Percentiles rank a stretch among this genome's conserved stretches.
Evolutionary conservation across 768 basidiomycete species (phyloP).

Genomic region (Termitomyces heimii): DNA sequence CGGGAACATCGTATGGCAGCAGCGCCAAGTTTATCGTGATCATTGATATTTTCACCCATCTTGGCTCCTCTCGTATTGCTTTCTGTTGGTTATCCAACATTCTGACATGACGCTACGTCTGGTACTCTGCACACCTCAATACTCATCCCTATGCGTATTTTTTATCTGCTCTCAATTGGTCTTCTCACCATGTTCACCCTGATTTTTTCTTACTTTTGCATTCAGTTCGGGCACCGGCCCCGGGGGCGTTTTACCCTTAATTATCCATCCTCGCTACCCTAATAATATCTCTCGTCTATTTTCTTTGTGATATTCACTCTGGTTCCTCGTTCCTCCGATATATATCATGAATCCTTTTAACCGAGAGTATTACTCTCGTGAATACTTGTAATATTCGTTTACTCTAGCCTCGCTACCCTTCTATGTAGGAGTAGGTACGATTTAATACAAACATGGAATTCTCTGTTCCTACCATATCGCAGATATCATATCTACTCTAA

Average conservation of each 20-base stretch:
- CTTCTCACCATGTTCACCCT: slow-evolving; percentile 7
- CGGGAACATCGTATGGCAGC: slow-evolving; percentile 43
- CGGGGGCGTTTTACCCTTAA: slow-evolving; percentile 17
- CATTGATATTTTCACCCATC: slow-evolving; percentile 8
- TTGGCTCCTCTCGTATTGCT: slow-evolving; percentile 17
- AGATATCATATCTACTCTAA: slow-evolving; percentile 12
- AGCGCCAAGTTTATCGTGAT: slow-evolving; percentile 20
- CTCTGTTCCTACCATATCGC: slow-evolving; percentile 9
- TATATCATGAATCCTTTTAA: slow-evolving; percentile 14
- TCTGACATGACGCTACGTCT: slow-evolving; percentile 10
- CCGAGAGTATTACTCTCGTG: slow-evolving; percentile 9
- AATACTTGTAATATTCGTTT: slow-evolving; percentile 26
- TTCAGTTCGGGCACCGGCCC: slow-evolving; percentile 19
- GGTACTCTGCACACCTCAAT: slow-evolving; percentile 1
- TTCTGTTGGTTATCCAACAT: slow-evolving; percentile 17
- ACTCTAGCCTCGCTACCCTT: slow-evolving; percentile 20
- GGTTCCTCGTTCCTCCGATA: slow-evolving; percentile 10
- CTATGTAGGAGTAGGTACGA: slow-evolving; percentile 10
- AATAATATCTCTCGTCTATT: slow-evolving; percentile 12
- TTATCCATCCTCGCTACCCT: slow-evolving; percentile 14
- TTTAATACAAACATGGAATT: slow-evolving; percentile 15
- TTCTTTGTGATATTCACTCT: slow-evolving; percentile 20
- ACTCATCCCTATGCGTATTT: slow-evolving; percentile 17
- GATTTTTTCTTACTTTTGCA: slow-evolving; percentile 13
- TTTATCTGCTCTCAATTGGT: slow-evolving; percentile 7